Evolutionary conservation across 2,329 filamentous ascomycete species (phyloP).

Genomic region (Dactylella cylindrospora): DNA sequence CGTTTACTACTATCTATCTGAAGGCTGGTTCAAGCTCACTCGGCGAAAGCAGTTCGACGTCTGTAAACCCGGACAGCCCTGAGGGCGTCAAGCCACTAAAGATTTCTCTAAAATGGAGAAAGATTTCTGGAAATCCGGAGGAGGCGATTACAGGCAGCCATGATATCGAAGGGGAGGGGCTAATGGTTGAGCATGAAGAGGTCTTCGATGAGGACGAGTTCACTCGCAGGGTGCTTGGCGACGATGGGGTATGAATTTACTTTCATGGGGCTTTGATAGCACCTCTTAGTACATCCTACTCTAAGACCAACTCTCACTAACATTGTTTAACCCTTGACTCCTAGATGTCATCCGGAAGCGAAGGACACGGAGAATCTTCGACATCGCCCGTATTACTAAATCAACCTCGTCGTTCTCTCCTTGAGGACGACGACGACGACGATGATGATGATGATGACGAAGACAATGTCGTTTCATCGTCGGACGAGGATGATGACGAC

Average conservation of each 20-base stretch:
- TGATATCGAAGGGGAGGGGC: slow-evolving; percentile 40
- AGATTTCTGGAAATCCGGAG: slow-evolving; percentile 36
- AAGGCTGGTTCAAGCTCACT: slow-evolving; percentile 3
- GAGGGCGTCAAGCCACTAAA: slow-evolving; percentile 22
- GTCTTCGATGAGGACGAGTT: slow-evolving; percentile 41
- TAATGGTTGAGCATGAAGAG: slow-evolving; percentile 41
- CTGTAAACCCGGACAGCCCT: neutral
- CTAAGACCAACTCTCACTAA: no score
- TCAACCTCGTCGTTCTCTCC: slow-evolving; percentile 19
- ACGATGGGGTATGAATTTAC: slow-evolving; percentile 33
- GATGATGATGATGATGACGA: slow-evolving; percentile 28
- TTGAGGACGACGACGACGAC: slow-evolving; percentile 20
- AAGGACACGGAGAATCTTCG: slow-evolving; percentile 37
- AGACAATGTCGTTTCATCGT: slow-evolving; percentile 26
- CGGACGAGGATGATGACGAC: slow-evolving; percentile 41
- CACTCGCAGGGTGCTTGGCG: slow-evolving; percentile 32
- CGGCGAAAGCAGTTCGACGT: slow-evolving; percentile 9
- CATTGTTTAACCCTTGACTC: neutral
- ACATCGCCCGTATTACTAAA: slow-evolving; percentile 31
- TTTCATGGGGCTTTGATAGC: slow-evolving; percentile 11
- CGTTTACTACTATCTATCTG: slow-evolving; percentile 1
- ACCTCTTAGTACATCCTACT: slow-evolving; percentile 1
- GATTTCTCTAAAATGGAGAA: slow-evolving; percentile 37
- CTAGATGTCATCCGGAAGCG: slow-evolving; percentile 41
- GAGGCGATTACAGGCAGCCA: slow-evolving; percentile 32